A percentile compares a stretch with the other conserved stretches of the same genome.
These are phyloP conservation scores for Colletotrichum sp. DNA, from an alignment of 2,329 filamentous ascomycete species.

Conservation along the genomic window DNA sequence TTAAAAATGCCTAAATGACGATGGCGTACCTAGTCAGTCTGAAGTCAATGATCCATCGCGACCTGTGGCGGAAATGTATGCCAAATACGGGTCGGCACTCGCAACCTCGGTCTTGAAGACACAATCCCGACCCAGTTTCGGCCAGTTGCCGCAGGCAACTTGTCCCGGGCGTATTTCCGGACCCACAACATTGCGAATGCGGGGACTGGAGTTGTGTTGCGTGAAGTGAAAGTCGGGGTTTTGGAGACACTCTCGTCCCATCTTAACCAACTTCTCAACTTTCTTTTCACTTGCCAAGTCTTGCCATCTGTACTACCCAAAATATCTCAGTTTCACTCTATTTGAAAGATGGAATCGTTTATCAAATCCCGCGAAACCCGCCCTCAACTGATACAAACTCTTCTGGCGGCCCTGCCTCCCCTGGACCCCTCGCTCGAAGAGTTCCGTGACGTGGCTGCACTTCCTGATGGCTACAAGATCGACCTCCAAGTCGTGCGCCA, in stretches of 20 bases:
- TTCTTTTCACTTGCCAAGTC: rapidly evolving
- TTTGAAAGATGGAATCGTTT: neutral
- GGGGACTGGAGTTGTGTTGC: no score
- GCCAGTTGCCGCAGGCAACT: neutral
- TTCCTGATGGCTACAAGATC: conserved; percentile 8
- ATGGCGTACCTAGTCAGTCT: no score
- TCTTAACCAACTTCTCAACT: neutral
- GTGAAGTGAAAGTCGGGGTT: neutral
- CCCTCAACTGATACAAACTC: neutral
- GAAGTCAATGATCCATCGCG: no score
- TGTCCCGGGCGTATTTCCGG: neutral
- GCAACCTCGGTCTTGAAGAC: neutral
- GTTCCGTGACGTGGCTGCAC: conserved; percentile 1
- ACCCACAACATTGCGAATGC: neutral
- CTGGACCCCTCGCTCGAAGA: conserved; percentile 6
- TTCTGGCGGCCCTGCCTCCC: conserved; percentile 2
- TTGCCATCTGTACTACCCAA: neutral
- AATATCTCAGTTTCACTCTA: neutral
- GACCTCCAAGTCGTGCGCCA: conserved; percentile 5
- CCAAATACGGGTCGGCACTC: neutral
- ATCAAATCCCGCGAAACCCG: neutral
- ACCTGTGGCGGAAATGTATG: rapidly evolving
- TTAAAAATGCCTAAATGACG: no score
- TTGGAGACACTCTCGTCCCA: neutral
- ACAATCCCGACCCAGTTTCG: neutral